Evolutionary conservation across 371 early-diverging fungal genomes (phyloP).

Genomic region (Thermomucor indicae-seudaticae): DNA sequence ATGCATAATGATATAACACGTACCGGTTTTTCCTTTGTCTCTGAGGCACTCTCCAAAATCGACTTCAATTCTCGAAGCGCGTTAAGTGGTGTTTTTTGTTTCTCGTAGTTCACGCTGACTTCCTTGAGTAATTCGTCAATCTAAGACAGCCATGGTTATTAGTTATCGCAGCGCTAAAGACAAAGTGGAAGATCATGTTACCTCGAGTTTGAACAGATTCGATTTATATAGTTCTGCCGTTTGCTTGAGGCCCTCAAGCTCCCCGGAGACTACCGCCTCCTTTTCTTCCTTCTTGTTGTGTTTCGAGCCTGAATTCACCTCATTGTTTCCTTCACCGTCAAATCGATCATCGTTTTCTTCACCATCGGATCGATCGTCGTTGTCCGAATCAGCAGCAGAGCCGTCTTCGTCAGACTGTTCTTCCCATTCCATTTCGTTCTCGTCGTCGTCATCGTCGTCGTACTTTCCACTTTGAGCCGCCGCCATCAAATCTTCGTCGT

Average conservation of each 20-base stretch:
- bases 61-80: conserved; percentile 66
- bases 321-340: conserved; percentile 34
- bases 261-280: conserved; percentile 67
- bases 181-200: conserved; percentile 11
- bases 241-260: conserved; percentile 81
- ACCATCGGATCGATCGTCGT: no score
- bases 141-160: conserved; percentile 19
- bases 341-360: no score
- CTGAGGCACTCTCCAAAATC: conserved; percentile 49
- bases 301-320: conserved; percentile 27
- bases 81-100: conserved; percentile 67
- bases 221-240: conserved; percentile 83
- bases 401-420: conserved; percentile 44
- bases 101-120: conserved; percentile 60
- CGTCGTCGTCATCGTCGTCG: conserved; percentile 35
- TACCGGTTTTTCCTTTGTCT: conserved; percentile 48
- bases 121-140: conserved; percentile 84
- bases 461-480: conserved; percentile 14
- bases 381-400: no score
- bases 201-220: conserved; percentile 89
- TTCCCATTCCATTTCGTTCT: conserved; percentile 36
- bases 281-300: conserved; percentile 29
- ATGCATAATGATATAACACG: conserved; percentile 11
- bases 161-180: background rate
- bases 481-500: conserved; percentile 22